Conservation (phyloP, 2,329 filamentous ascomycete species). For the Fusarium stilboides region DNA sequence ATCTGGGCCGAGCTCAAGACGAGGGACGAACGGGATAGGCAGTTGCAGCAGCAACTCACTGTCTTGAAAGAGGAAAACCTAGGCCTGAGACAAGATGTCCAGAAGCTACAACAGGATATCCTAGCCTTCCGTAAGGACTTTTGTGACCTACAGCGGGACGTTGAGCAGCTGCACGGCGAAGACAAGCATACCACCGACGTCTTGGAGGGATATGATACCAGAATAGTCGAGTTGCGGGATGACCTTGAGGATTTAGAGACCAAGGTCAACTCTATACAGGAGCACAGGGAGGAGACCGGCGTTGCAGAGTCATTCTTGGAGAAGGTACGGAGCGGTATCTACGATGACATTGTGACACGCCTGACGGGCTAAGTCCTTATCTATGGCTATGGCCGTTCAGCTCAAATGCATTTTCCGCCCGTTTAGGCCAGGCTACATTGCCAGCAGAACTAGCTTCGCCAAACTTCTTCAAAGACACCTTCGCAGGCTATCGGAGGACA, state of each 20-base stretch:
- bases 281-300: constrained; percentile 26
- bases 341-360: constrained; percentile 21
- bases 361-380: constrained; percentile 10
- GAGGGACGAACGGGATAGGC: constrained; percentile 12
- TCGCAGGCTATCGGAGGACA: too few relatives aligned
- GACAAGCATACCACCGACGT: constrained; percentile 16
- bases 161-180: constrained; percentile 18
- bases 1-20: constrained; percentile 24
- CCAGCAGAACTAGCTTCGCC: too few relatives aligned
- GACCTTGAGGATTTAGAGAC: constrained; percentile 30
- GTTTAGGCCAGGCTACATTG: too few relatives aligned
- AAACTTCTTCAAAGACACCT: too few relatives aligned
- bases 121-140: constrained; percentile 7
- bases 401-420: too few relatives aligned
- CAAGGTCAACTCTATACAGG: constrained; percentile 29
- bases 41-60: constrained; percentile 15
- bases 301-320: constrained; percentile 22
- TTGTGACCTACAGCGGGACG: constrained; percentile 5
- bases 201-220: constrained; percentile 25
- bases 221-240: constrained; percentile 18
- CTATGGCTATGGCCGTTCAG: not conserved
- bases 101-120: constrained; percentile 5
- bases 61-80: constrained; percentile 10
- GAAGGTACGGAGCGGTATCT: constrained; percentile 18
- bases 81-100: constrained; percentile 1